These are phyloP conservation scores for Suillus brevipes DNA, from an alignment of 768 basidiomycete species.

Conservation along the genomic window DNA sequence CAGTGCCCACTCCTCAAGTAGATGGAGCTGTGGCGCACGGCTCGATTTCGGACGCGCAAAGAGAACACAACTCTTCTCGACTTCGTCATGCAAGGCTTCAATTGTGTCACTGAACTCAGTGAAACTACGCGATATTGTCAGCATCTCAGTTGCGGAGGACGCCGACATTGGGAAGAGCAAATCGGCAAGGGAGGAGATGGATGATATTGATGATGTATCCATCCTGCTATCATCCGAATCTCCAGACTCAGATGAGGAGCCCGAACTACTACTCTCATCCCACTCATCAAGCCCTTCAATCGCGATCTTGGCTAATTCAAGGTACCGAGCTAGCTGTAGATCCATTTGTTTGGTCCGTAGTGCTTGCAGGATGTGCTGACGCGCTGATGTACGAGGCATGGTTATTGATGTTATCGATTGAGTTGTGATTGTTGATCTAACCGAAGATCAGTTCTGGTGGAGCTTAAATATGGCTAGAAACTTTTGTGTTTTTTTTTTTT, in stretches of 20 bases:
- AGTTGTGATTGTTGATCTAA: background rate
- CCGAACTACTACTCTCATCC: background rate
- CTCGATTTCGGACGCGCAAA: background rate
- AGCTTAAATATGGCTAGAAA: background rate
- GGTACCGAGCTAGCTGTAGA: slow-evolving; percentile 4
- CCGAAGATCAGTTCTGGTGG: background rate
- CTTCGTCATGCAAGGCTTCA: background rate
- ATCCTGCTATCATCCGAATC: background rate
- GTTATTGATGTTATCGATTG: background rate
- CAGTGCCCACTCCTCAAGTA: slow-evolving; percentile 13
- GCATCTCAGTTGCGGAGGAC: background rate
- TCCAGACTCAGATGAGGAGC: background rate
- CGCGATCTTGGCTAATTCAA: background rate
- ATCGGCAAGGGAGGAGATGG: background rate
- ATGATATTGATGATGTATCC: background rate
- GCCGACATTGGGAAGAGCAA: background rate
- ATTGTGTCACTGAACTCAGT: background rate
- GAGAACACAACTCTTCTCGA: slow-evolving; percentile 3
- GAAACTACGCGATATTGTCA: background rate
- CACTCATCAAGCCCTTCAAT: background rate
- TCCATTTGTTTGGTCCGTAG: background rate
- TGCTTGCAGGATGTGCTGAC: background rate
- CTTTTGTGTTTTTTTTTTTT: no score
- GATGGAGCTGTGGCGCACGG: slow-evolving; percentile 12
- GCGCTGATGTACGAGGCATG: background rate